Base-by-base conservation (phyloP, 1,139 yeast species). In the Pichia sp. region DNA sequence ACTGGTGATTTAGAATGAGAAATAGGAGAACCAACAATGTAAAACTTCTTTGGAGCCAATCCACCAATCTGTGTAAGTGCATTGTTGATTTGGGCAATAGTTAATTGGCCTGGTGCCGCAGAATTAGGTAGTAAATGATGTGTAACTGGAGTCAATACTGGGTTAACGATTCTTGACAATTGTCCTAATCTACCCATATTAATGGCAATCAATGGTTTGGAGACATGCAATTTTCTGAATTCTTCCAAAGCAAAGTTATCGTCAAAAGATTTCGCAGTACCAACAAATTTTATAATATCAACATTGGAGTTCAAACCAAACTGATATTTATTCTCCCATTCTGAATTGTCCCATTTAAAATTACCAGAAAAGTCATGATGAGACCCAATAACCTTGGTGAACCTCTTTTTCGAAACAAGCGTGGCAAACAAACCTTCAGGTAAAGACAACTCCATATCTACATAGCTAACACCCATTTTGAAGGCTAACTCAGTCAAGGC, bases 1-100 rank as follows among this genome's bases (percentile, higher is more conserved):
- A 73, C 67, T 35, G 98, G 98, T 3, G 96, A 86, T 56, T 86
- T 76, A 2, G 97, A 88, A 59, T 88, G 96, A 5, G 73, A 63
- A 46, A 89, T 74, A 39, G 97, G 97, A 15, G 71, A 67, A 4
- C 98, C 98, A 49, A 80, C 80, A 49, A 91, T 79, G 64, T 74
- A 84, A 54, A 79, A 85, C 47, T 76, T 70, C 65, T 79, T 74
- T 11, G 68, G 56, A 2, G 61, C 52, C 37, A 71, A 62, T 15
- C 79, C 80, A 26, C 96, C 96, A 52, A 86, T 68, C 35, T 71
- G 64, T n/a, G 74, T 56, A 45, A 69, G 71, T 3, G 79, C 67
- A 43, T 68, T 59, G 60, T 86, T 79, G 51, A 85, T 77, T 55
- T 84, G 76, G 39, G 65, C 58, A 28, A 80, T 62, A 1, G 79